These are phyloP conservation scores for Botrytis pseudocinerea DNA, from an alignment of 2,329 filamentous ascomycete species.

Conservation along the genomic window DNA sequence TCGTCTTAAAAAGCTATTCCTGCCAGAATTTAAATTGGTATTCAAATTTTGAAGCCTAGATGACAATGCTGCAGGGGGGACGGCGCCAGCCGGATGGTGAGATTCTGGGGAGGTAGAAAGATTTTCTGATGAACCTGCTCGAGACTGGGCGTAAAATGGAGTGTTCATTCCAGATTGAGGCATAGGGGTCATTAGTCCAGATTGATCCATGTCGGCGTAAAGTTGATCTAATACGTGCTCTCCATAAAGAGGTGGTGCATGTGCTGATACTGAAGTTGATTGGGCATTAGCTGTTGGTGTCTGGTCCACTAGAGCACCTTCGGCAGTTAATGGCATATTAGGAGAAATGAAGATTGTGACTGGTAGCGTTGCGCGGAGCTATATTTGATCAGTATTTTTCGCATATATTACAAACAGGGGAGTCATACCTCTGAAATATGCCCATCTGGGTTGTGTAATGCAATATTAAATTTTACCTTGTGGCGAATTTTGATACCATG, in stretches of 20 bases:
- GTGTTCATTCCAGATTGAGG: conserved; percentile 74
- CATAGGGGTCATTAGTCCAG: conserved; percentile 77
- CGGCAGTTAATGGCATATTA: conserved; percentile 83
- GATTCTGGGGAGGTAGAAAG: conserved; percentile 57
- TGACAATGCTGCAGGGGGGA: conserved; percentile 57
- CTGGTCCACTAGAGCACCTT: conserved; percentile 73
- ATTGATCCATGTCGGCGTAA: conserved; percentile 82
- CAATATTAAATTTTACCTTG: conserved; percentile 87
- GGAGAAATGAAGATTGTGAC: conserved; percentile 95
- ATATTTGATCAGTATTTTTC: conserved; percentile 29
- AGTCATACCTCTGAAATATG: conserved; percentile 77
- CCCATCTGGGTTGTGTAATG: conserved; percentile 90
- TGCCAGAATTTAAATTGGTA: conserved; percentile 60
- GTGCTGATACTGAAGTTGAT: conserved; percentile 54
- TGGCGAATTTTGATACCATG: conserved; percentile 90
- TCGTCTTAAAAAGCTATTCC: conserved; percentile 40
- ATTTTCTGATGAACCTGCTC: conserved; percentile 80
- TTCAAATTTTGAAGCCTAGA: conserved; percentile 71
- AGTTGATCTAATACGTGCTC: conserved; percentile 87
- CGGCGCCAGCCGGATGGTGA: conserved; percentile 45
- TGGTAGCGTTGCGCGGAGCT: conserved; percentile 86
- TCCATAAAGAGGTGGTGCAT: conserved; percentile 89
- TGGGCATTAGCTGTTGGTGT: conserved; percentile 50
- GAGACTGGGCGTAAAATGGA: conserved; percentile 71
- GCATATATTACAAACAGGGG: conserved; percentile 8